Base-by-base conservation (phyloP, 78 protist genomes). In the Parvularia atlantis region DNA sequence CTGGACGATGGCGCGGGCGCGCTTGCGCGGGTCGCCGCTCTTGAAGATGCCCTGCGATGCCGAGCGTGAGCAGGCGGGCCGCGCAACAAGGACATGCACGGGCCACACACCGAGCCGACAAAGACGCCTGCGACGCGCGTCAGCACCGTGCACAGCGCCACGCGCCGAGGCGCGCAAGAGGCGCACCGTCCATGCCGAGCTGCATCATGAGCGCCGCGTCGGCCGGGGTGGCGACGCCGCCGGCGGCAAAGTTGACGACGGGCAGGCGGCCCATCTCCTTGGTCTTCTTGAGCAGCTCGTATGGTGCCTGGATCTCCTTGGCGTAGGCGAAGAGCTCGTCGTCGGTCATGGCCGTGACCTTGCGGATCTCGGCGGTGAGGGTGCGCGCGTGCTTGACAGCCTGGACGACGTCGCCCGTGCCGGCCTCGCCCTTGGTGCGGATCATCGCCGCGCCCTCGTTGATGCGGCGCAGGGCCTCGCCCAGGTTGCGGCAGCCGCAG, bases 131-230 rank as follows among this genome's bases (percentile, higher is more conserved):
- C n/a, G n/a, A n/a, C n/a, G n/a, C n/a, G n/a, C n/a, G n/a, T n/a
- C n/a, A n/a, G n/a, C n/a, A n/a, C n/a, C n/a, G n/a, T n/a, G n/a
- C n/a, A n/a, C n/a, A n/a, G n/a, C n/a, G n/a, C n/a, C n/a, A n/a
- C n/a, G n/a, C n/a, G n/a, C n/a, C n/a, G n/a, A n/a, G n/a, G n/a
- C n/a, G n/a, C n/a, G n/a, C n/a, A n/a, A n/a, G n/a, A n/a, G n/a
- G n/a, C n/a, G n/a, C n/a, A 63, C 97, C 97, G 62, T 93, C 97
- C 83, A 86, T 78, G 28, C 91, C 96, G 11, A 92, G 63, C 82
- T 93, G 97, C 98, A 91, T 94, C 93, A 89, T 84, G 62, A 94
- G 31, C 13, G 98, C 94, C 0, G 94, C 98, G 37, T 94, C 98
- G 1, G 96, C 96, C 28, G 98, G 98, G 0, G 96, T 94, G 10